Evolutionary conservation across 345 rosid species (phyloP).

Genomic region (Psidium friedrichsthalianum): DNA sequence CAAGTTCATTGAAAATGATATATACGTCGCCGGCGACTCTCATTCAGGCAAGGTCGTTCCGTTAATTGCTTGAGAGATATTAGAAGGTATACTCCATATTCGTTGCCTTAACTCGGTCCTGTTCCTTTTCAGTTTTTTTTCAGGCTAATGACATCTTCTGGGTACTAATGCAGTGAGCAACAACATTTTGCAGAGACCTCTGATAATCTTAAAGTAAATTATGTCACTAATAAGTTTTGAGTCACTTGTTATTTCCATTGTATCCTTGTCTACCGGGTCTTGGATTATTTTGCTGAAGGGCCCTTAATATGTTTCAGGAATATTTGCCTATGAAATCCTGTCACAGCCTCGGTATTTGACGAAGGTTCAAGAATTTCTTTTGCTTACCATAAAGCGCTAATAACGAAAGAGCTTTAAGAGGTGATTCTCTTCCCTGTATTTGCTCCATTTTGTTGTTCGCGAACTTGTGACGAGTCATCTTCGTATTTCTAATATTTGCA

Average conservation of each 20-base stretch:
- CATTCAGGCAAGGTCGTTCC: slow-evolving; percentile 28
- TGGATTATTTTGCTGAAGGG: neutral
- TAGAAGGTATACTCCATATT: slow-evolving; percentile 6
- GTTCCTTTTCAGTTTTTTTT: neutral
- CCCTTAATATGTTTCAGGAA: slow-evolving; percentile 3
- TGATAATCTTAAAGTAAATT: slow-evolving; percentile 23
- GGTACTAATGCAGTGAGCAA: neutral
- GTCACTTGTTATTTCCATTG: neutral
- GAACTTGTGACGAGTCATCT: neutral
- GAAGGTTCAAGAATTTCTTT: slow-evolving; percentile 13
- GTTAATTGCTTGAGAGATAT: slow-evolving; percentile 8
- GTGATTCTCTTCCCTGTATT: neutral
- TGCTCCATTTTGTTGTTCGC: neutral
- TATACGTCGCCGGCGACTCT: slow-evolving; percentile 26
- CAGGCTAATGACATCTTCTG: neutral
- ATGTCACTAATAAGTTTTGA: neutral
- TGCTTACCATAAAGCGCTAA: slow-evolving; percentile 10
- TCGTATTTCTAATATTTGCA: neutral
- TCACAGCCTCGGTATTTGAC: slow-evolving; percentile 8
- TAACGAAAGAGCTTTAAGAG: slow-evolving; percentile 12
- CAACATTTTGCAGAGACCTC: slow-evolving; percentile 5
- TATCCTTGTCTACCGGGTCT: neutral
- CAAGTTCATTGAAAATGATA: slow-evolving; percentile 1
- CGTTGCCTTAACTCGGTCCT: neutral
- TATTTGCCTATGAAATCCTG: slow-evolving; percentile 28